A percentile compares a stretch with the other conserved stretches of the same genome.
phyloP scores from a whole-genome alignment of 176 grass and related monocot species.

The Carex scoparia region DNA sequence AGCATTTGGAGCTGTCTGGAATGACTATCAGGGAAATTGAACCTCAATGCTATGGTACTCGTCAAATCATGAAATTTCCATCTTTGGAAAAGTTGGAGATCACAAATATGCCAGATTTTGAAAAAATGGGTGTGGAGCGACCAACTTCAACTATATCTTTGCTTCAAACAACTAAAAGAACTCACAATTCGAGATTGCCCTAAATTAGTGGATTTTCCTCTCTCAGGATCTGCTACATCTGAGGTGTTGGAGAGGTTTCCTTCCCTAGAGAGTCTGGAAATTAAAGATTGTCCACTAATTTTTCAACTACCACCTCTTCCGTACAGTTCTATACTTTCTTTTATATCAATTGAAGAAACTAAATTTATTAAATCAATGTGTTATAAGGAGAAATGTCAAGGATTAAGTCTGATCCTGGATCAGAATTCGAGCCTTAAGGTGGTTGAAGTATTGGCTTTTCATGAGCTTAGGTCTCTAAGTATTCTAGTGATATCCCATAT shows the following conservation, averaged over 20 bases:
- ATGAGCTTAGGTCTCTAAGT: neutral
- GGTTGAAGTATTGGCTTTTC: neutral
- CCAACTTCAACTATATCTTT: neutral
- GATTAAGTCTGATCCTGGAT: too few relatives aligned
- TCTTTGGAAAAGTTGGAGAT: conserved; percentile 30
- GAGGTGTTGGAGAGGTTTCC: neutral
- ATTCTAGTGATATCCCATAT: neutral
- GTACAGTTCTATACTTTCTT: too few relatives aligned
- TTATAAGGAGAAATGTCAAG: too few relatives aligned
- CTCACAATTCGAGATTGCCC: neutral
- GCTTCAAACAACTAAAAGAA: neutral
- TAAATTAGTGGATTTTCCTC: neutral
- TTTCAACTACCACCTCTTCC: too few relatives aligned
- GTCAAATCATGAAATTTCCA: neutral
- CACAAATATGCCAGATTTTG: neutral
- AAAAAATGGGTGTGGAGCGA: conserved; percentile 13
- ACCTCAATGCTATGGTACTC: neutral
- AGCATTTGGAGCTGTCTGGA: neutral
- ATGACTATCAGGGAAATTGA: neutral
- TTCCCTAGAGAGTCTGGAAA: neutral
- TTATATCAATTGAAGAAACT: too few relatives aligned
- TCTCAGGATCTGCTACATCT: neutral
- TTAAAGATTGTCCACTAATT: neutral
- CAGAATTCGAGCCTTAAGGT: too few relatives aligned
- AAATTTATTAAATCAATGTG: fast-evolving